Evolutionary conservation across 305 asterid species (phyloP).

Genomic region (Fraxinus platypoda): DNA sequence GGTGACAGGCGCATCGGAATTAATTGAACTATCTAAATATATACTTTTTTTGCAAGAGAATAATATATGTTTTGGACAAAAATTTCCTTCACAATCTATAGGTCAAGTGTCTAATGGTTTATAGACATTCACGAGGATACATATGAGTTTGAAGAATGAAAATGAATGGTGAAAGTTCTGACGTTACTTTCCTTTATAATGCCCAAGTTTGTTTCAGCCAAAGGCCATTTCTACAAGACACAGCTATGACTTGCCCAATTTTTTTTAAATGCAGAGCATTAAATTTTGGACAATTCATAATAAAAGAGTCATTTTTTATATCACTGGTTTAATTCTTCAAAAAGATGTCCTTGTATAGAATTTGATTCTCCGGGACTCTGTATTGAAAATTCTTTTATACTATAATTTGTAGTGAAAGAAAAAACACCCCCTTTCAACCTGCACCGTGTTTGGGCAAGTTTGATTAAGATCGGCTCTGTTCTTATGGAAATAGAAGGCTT

Average conservation of each 20-base stretch:
- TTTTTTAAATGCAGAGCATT: neutral
- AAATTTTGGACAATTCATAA: neutral
- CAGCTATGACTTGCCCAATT: neutral
- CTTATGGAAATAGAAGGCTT: neutral
- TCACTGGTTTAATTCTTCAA: neutral
- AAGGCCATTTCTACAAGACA: neutral
- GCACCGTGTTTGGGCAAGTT: neutral
- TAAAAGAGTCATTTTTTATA: neutral
- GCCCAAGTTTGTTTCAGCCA: neutral
- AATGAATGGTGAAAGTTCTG: neutral
- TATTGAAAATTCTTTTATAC: neutral
- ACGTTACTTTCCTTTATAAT: neutral
- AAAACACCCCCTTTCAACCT: neutral
- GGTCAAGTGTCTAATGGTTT: neutral
- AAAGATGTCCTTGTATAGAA: neutral
- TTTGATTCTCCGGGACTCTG: neutral
- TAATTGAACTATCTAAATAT: neutral
- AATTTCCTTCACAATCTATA: neutral
- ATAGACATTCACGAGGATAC: neutral
- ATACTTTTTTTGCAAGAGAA: neutral
- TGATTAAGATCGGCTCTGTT: neutral
- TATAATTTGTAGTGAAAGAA: neutral
- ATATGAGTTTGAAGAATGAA: neutral
- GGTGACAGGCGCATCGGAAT: neutral
- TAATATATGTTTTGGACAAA: neutral